phyloP scores from a whole-genome alignment of 192 early-diverging fungal genomes.

The Coemansia sp. region DNA sequence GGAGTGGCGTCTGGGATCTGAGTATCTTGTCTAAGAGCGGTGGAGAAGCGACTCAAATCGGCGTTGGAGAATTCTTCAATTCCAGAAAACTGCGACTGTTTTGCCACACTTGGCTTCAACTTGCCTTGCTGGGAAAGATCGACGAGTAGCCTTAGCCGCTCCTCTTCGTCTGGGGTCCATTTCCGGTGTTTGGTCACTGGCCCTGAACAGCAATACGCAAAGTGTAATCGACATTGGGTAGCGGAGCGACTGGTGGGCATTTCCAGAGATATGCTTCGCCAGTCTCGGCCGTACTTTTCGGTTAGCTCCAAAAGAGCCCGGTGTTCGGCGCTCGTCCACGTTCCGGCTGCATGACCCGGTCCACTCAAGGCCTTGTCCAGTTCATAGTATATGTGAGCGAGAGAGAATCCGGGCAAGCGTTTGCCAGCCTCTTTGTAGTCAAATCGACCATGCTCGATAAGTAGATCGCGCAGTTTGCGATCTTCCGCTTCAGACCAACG shows the following conservation, averaged over 20 bases:
- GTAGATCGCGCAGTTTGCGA: conserved; percentile 13
- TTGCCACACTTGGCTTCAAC: neutral
- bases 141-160: conserved; percentile 31
- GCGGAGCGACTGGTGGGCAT: conserved; percentile 30
- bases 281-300: conserved; percentile 18
- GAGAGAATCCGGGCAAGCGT: conserved; percentile 13
- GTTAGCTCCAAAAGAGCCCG: conserved; percentile 19
- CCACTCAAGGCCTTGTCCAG: neutral
- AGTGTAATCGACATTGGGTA: conserved; percentile 20
- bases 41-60: neutral
- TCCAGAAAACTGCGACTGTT: neutral
- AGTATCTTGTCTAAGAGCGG: neutral
- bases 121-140: conserved; percentile 13
- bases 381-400: conserved; percentile 7
- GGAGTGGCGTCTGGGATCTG: neutral
- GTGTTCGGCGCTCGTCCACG: conserved; percentile 26
- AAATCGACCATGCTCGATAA: conserved; percentile 10
- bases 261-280: conserved; percentile 13
- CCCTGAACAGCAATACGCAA: neutral
- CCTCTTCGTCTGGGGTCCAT: conserved; percentile 24
- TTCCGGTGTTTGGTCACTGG: neutral
- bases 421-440: neutral
- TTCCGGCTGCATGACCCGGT: neutral
- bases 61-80: neutral
- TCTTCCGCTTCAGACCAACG: conserved; percentile 16